These are phyloP conservation scores for Glycine soja DNA, from an alignment of 306 rosid species.

Conservation along the genomic window DNA sequence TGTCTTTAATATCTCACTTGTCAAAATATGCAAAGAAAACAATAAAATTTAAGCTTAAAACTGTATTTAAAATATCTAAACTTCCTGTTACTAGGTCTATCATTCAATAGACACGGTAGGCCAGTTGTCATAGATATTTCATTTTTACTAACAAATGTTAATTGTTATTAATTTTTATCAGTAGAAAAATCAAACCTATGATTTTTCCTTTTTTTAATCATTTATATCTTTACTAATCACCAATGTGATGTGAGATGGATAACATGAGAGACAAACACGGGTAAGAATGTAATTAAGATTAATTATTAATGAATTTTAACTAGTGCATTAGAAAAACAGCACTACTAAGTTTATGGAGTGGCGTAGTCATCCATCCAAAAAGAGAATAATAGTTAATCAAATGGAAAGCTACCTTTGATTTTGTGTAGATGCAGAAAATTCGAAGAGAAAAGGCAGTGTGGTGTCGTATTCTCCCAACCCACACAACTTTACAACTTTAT, in stretches of 20 bases:
- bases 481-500: conserved; percentile 61
- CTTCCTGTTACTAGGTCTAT: no score
- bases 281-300: not conserved
- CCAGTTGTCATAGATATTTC: not conserved
- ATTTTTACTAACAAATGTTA: not conserved
- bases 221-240: no score
- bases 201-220: no score
- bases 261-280: not conserved
- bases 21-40: no score
- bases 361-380: conserved; percentile 18
- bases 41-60: no score
- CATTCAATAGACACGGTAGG: no score
- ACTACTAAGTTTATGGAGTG: not conserved
- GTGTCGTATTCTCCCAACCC: conserved; percentile 57
- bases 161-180: no score
- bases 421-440: conserved; percentile 24
- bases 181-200: no score
- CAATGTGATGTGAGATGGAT: not conserved
- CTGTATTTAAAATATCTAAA: no score
- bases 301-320: not conserved
- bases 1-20: no score
- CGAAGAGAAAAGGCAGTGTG: conserved; percentile 40
- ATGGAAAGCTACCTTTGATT: conserved; percentile 46
- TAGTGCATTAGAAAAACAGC: not conserved
- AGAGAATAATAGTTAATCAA: conserved; percentile 27